Base-by-base conservation (phyloP, 2,329 filamentous ascomycete species). In the Claviceps quebecensis region DNA sequence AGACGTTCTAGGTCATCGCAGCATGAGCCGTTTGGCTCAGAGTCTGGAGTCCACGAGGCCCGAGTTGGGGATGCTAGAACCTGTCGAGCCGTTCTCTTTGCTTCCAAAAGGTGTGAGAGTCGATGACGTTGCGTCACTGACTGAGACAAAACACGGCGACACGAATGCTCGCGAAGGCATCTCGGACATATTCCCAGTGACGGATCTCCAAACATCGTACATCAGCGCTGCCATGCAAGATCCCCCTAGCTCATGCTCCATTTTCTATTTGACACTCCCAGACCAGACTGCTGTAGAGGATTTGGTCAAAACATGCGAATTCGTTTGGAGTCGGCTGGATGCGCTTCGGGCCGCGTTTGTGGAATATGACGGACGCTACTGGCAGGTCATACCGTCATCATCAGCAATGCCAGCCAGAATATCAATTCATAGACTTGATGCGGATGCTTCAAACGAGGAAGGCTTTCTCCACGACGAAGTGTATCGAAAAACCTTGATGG, bases 1-100 rank as follows among this genome's bases (percentile, higher is more conserved):
- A n/a, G 16, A 38, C 8, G 54, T 65, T 4, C 61, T 64, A 36
- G 39, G 8, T 2, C 8, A n/a, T 29, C 45, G 4, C 22, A 19
- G 17, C n/a, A 29, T 22, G 9, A 7, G 13, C 37, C 37, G 16
- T 44, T 11, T 23, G 4, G 41, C 41, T 17, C 16, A 23, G 3
- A 44, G 2, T 11, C 6, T 44, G 8, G 26, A 29, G 8, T 29
- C 14, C 37, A n/a, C 37, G 14, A 38, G 2, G 37, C 37, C 37
- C 37, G 14, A 14, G 7, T 38, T n/a, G 13, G 37, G 37, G 37
- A 45, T 23, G 19, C 23, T 34, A 13, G 23, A 45, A n/a, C 44
- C 44, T 26, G 44, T 45, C 23, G 26, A 26, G 23, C 44, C 19
- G 11, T 45, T 45, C 16, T 26, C 44, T 13, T n/a, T 45, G 44